Conservation (phyloP, 2,329 filamentous ascomycete species). For the Mycosphaerelloides madeirae region DNA sequence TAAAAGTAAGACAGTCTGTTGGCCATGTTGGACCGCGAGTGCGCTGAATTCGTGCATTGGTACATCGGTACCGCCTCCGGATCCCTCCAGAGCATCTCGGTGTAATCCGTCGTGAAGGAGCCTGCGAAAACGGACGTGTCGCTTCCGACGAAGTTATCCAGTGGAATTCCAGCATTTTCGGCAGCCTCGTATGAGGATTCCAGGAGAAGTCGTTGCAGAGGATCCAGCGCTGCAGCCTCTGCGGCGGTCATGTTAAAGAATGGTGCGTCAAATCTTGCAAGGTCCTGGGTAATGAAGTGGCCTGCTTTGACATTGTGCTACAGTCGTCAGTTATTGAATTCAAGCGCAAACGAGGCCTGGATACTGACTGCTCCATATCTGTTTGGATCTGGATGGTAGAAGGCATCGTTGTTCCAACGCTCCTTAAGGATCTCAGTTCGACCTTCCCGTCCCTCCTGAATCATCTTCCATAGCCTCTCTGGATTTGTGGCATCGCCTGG, state of each 20-base stretch:
- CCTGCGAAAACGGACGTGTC: slow-evolving; percentile 12
- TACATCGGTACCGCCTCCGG: slow-evolving; percentile 15
- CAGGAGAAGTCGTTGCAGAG: background rate
- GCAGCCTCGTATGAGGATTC: background rate
- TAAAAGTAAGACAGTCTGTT: slow-evolving; percentile 8
- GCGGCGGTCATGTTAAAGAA: background rate
- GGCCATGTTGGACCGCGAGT: slow-evolving; percentile 2
- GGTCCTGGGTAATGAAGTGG: no score
- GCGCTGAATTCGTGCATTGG: slow-evolving; percentile 9
- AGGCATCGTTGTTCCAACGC: slow-evolving; percentile 17
- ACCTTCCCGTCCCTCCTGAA: background rate
- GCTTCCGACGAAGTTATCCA: no score
- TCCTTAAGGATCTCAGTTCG: slow-evolving; percentile 8
- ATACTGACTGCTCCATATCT: slow-evolving; percentile 9
- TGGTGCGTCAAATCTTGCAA: slow-evolving; percentile 1
- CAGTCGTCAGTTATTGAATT: slow-evolving; percentile 14
- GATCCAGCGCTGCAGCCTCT: background rate
- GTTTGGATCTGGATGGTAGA: slow-evolving; percentile 12
- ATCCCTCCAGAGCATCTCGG: slow-evolving; percentile 7
- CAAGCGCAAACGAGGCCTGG: slow-evolving; percentile 27
- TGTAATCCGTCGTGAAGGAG: slow-evolving; percentile 11
- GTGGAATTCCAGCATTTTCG: background rate
- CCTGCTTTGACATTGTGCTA: background rate
- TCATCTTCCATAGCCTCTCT: slow-evolving; percentile 11
- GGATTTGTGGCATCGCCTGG: slow-evolving; percentile 7